Percentiles rank a stretch among this genome's conserved stretches.
Evolutionary conservation across 139 green algal genomes (phyloP).

Genomic region (Asterochloris sp.): DNA sequence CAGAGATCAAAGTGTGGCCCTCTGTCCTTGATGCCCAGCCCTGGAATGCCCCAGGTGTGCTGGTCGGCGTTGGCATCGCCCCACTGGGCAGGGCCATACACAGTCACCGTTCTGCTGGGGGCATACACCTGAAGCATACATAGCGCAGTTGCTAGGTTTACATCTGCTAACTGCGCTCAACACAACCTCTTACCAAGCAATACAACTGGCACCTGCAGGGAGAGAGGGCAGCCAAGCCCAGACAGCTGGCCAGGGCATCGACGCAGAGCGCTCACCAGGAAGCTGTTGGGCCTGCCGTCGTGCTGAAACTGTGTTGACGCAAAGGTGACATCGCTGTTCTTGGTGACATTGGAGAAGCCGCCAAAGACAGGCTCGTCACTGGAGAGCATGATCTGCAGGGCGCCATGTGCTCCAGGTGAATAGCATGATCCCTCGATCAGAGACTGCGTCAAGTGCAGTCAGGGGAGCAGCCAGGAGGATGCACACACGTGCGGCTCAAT

Average conservation of each 20-base stretch:
- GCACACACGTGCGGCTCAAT: too few species aligned
- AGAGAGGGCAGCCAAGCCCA: too few species aligned
- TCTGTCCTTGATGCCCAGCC: conserved; percentile 77
- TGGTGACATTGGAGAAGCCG: conserved; percentile 79
- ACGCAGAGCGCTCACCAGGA: conserved; percentile 35
- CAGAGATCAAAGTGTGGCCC: conserved; percentile 35
- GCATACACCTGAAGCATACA: conserved; percentile 52
- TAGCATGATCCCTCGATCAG: too few species aligned
- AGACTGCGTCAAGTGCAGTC: too few species aligned
- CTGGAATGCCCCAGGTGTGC: conserved; percentile 69
- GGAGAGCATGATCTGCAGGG: conserved; percentile 63
- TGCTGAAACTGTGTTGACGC: conserved; percentile 32
- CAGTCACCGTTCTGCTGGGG: conserved; percentile 72
- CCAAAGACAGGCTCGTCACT: conserved; percentile 88
- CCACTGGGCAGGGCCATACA: conserved; percentile 78
- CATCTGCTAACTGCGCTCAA: too few species aligned
- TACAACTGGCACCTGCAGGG: too few species aligned
- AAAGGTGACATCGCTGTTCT: conserved; percentile 59
- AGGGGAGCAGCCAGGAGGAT: too few species aligned
- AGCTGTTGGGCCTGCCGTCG: conserved; percentile 67
- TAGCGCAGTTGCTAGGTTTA: too few species aligned
- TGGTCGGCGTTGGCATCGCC: conserved; percentile 68
- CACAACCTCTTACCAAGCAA: too few species aligned
- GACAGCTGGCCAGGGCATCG: too few species aligned
- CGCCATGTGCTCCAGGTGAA: not conserved